A percentile compares a stretch with the other conserved stretches of the same genome.
Evolutionary conservation across 169 alveolate species (phyloP).

Genomic region (Plasmodium berghei): DNA sequence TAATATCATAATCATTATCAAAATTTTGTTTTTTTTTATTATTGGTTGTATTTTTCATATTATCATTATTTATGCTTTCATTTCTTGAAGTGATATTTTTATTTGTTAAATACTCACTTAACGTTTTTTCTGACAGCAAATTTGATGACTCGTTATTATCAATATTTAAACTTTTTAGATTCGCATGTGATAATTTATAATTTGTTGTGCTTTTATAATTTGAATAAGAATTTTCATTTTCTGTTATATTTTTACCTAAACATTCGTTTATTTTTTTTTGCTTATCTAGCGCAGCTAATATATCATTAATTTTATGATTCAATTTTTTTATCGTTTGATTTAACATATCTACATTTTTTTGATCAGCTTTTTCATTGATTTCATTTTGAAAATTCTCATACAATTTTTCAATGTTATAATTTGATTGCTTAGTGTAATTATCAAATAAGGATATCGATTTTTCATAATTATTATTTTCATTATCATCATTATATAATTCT

Average conservation of each 20-base stretch:
- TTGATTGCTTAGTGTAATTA: slow-evolving; percentile 10
- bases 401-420: slow-evolving; percentile 37
- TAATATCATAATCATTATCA: slow-evolving; percentile 25
- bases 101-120: slow-evolving; percentile 55
- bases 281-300: slow-evolving; percentile 33
- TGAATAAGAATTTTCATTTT: slow-evolving; percentile 7
- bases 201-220: slow-evolving; percentile 30
- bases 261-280: slow-evolving; percentile 53
- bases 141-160: slow-evolving; percentile 42
- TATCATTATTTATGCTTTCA: slow-evolving; percentile 11
- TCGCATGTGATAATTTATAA: slow-evolving; percentile 6
- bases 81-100: slow-evolving; percentile 40
- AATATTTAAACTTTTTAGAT: slow-evolving; percentile 15
- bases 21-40: background rate
- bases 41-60: slow-evolving; percentile 7
- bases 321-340: slow-evolving; percentile 66
- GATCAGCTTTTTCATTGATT: slow-evolving; percentile 60
- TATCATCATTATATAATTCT: slow-evolving; percentile 13
- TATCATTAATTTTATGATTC: slow-evolving; percentile 58
- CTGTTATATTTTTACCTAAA: slow-evolving; percentile 16
- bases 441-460: slow-evolving; percentile 1
- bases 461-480: slow-evolving; percentile 4
- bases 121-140: slow-evolving; percentile 37
- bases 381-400: slow-evolving; percentile 32
- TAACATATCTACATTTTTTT: slow-evolving; percentile 65